These are phyloP conservation scores for Rhinocladiella similis DNA, from an alignment of 2,329 filamentous ascomycete species.

Conservation along the genomic window DNA sequence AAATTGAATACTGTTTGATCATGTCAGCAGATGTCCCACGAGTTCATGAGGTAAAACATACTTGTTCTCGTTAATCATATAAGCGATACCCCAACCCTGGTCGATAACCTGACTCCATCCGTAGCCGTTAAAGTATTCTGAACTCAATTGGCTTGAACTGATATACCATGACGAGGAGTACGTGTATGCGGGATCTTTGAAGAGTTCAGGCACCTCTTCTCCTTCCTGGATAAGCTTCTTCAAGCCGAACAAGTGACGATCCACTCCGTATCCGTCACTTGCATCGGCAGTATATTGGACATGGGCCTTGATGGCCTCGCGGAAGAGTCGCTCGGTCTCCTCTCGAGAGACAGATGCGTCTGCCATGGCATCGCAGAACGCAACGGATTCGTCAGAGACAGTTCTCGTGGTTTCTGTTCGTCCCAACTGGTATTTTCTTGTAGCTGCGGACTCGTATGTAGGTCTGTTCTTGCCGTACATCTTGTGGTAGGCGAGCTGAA, in stretches of 20 bases:
- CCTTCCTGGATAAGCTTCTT: constrained; percentile 84
- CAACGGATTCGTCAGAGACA: constrained; percentile 86
- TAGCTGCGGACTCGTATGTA: constrained; percentile 95
- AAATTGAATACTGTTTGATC: constrained; percentile 75
- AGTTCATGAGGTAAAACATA: constrained; percentile 39
- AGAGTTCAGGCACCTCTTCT: constrained; percentile 79
- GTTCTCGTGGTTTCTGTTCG: constrained; percentile 94
- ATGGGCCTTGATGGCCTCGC: constrained; percentile 77
- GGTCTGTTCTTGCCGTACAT: constrained; percentile 98
- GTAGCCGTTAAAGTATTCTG: constrained; percentile 98
- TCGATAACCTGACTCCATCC: constrained; percentile 98
- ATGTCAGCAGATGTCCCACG: constrained; percentile 27
- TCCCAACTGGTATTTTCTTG: constrained; percentile 91
- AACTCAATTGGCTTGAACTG: constrained; percentile 84
- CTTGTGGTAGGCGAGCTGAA: constrained; percentile 96
- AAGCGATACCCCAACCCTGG: constrained; percentile 93
- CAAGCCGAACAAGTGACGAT: constrained; percentile 94
- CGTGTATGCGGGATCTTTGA: constrained; percentile 77
- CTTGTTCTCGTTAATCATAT: constrained; percentile 99
- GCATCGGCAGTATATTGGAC: constrained; percentile 89
- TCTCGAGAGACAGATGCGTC: constrained; percentile 64
- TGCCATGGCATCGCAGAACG: constrained; percentile 86
- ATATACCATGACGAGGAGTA: constrained; percentile 91
- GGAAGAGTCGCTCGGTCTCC: constrained; percentile 72
- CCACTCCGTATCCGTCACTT: constrained; percentile 88